Conservation (phyloP, 2,329 filamentous ascomycete genomes). For the Trichothecium roseum region DNA sequence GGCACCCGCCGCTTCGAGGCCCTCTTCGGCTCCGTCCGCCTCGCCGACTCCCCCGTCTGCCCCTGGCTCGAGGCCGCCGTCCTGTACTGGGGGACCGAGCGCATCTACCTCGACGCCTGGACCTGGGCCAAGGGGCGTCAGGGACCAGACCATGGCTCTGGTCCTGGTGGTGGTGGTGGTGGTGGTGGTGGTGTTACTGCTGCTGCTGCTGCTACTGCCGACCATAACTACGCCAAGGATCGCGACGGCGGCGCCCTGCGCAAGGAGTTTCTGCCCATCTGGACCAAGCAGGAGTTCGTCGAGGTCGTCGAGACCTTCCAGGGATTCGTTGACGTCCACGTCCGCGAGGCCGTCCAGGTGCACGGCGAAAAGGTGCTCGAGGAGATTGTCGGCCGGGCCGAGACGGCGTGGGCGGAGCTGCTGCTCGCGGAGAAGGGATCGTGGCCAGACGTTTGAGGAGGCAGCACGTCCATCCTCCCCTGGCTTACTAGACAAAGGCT, state of each 20-base stretch:
- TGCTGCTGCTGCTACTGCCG: too few relatives aligned
- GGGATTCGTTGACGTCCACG: conserved; percentile 43
- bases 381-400: conserved; percentile 24
- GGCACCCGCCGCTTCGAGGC: conserved; percentile 26
- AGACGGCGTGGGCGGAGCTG: conserved; percentile 37
- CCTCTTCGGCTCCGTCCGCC: conserved; percentile 44
- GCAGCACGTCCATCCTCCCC: too few relatives aligned
- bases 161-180: too few relatives aligned
- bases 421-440: conserved; percentile 47
- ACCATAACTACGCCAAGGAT: conserved; percentile 25
- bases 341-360: conserved; percentile 24
- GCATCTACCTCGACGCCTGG: conserved; percentile 52
- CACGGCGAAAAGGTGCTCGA: conserved; percentile 18
- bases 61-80: conserved; percentile 55
- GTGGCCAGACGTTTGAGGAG: conserved; percentile 37
- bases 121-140: conserved; percentile 33
- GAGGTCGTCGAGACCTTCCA: conserved; percentile 47
- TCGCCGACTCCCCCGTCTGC: conserved; percentile 31
- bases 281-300: conserved; percentile 52
- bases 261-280: conserved; percentile 57
- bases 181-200: too few relatives aligned
- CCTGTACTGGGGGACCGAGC: conserved; percentile 70
- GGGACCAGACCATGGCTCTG: conserved; percentile 4
- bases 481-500: too few relatives aligned
- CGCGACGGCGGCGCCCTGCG: conserved; percentile 55